These are phyloP conservation scores for Podospora pseudoanserina DNA, from an alignment of 495 filamentous ascomycete genomes.

Conservation along the genomic window DNA sequence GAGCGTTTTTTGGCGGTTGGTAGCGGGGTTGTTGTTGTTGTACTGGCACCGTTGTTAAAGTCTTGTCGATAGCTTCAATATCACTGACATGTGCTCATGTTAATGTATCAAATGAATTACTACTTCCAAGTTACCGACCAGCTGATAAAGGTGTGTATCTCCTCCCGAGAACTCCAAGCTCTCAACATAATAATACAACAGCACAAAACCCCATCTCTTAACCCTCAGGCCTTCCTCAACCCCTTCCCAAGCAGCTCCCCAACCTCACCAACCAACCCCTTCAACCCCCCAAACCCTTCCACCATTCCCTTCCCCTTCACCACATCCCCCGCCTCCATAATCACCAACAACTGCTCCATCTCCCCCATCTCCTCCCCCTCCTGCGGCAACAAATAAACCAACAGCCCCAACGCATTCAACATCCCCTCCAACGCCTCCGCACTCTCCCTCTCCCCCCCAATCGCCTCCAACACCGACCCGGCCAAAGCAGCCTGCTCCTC, in stretches of 20 bases:
- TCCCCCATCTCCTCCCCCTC: slow-evolving; percentile 50
- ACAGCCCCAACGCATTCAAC: slow-evolving; percentile 64
- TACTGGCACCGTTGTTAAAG: not conserved
- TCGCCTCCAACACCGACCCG: slow-evolving; percentile 72
- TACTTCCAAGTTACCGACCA: too few species aligned
- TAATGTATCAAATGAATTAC: too few species aligned
- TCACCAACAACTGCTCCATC: slow-evolving; percentile 67
- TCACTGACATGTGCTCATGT: not conserved
- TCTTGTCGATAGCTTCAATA: not conserved
- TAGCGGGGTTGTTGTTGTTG: too few species aligned
- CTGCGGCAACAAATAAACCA: slow-evolving; percentile 65
- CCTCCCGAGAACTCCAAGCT: too few species aligned
- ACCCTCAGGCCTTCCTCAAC: slow-evolving; percentile 25
- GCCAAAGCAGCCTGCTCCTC: slow-evolving; percentile 72
- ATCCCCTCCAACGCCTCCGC: slow-evolving; percentile 69
- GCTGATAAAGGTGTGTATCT: too few species aligned
- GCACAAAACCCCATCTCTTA: not conserved
- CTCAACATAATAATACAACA: not conserved
- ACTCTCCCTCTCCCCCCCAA: slow-evolving; percentile 62
- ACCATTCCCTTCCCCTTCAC: slow-evolving; percentile 57
- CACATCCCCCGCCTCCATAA: slow-evolving; percentile 62
- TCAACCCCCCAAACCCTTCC: slow-evolving; percentile 50
- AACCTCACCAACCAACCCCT: slow-evolving; percentile 54
- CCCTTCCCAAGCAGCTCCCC: slow-evolving; percentile 43
- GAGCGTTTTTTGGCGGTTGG: too few species aligned